Base-by-base conservation (phyloP, 2,329 filamentous ascomycete genomes). In the Stagonosporopsis tanaceti region DNA sequence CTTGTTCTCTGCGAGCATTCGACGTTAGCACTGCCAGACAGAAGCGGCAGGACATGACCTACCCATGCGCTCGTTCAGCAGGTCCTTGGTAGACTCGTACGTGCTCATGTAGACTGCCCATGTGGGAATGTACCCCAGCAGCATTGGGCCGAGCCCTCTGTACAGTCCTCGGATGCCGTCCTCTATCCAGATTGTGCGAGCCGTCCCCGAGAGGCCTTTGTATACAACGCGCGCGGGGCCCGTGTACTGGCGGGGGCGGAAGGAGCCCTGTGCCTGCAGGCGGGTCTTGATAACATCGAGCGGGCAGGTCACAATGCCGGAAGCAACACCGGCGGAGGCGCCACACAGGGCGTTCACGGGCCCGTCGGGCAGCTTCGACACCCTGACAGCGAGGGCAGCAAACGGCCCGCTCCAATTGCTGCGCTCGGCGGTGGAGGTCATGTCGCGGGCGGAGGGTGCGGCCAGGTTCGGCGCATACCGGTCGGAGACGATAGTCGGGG, bases 251-350 rank as follows among this genome's bases (percentile, higher is more conserved):
- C 83, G 72, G 77, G 77, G 64, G 79, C 84, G 65, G 77, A 96
- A 96, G 20, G 92, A 91, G 62, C 94, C 94, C 76, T 98, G 95
- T 15, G 93, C 94, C 77, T 99, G 95, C 59, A 99, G 80, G 78
- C 97, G 98, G 41, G 95, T 99, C 82, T 99, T 99, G 78, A 99
- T 98, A 61, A 99, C 95, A 82, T 99, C 95, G 67, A 99, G 88
- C 39, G 95, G 95, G 76, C 95, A 99, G 50, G 94, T 98, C 64
- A 97, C 91, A 53, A 99, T 86, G 47, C 95, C 95, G 7, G 93
- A 97, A 22, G 92, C 93, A 70, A 98, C 92, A 47, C 95, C 95
- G 47, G 93, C 94, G 56, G 92, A 84, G 46, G 93, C 94, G 53
- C 95, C 95, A 40, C 92, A 89, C 54, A 97, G 82, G 61, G 92